These are phyloP conservation scores for Nakazawaea ishiwadae DNA, from an alignment of 805 yeast species.

Conservation along the genomic window DNA sequence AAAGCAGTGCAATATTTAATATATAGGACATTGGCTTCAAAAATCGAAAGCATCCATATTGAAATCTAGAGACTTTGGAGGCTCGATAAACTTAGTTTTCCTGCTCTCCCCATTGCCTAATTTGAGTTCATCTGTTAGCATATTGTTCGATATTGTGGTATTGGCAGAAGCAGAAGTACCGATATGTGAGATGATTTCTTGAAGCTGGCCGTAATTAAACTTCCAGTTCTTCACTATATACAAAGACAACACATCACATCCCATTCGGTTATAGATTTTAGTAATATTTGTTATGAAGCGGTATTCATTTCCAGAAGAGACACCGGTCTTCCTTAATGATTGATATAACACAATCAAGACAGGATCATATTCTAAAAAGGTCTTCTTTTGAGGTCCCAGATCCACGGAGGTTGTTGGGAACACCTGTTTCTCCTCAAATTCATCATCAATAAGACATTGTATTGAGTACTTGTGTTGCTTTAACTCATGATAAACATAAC, in stretches of 20 bases:
- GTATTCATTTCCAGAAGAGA: slow-evolving; percentile 47
- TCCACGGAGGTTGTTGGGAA: slow-evolving; percentile 24
- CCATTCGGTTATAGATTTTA: slow-evolving; percentile 77
- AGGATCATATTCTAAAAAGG: slow-evolving; percentile 73
- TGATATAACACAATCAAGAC: slow-evolving; percentile 65
- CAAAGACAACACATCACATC: slow-evolving; percentile 77
- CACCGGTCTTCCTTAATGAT: slow-evolving; percentile 46
- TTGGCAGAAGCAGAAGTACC: background rate
- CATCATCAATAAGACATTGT: slow-evolving; percentile 10
- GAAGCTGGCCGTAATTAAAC: slow-evolving; percentile 30
- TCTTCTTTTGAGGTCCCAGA: slow-evolving; percentile 24
- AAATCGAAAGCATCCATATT: slow-evolving; percentile 73
- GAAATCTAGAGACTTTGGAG: slow-evolving; percentile 54
- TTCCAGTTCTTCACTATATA: slow-evolving; percentile 65
- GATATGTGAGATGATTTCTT: background rate
- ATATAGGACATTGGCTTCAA: slow-evolving; percentile 21
- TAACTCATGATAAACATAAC: slow-evolving; percentile 52
- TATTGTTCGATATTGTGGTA: background rate
- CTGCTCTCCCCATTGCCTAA: background rate
- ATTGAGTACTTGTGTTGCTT: slow-evolving; percentile 13
- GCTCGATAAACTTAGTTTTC: slow-evolving; percentile 3
- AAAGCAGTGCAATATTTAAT: background rate
- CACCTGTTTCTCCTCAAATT: slow-evolving; percentile 16
- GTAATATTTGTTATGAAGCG: slow-evolving; percentile 59
- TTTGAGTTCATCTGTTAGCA: slow-evolving; percentile 3